Conservation (phyloP, 164 flowering plant species). For the Stephania japonica region DNA sequence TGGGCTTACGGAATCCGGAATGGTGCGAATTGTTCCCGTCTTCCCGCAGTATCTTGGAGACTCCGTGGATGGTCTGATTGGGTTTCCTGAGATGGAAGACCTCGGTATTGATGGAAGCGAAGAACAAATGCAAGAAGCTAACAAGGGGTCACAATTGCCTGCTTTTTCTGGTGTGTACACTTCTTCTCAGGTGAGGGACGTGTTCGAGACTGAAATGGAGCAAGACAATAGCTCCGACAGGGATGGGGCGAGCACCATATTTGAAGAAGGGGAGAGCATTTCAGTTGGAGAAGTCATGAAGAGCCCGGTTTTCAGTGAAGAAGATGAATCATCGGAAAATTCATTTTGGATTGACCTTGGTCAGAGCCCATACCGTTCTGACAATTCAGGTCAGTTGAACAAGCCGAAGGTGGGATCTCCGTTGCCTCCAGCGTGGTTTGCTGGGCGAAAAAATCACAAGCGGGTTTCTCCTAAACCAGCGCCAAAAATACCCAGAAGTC, state of each 20-base stretch:
- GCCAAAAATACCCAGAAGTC: conserved; percentile 19
- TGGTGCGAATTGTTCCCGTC: conserved; percentile 61
- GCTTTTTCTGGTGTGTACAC: conserved; percentile 72
- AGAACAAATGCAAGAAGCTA: conserved; percentile 33
- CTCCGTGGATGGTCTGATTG: conserved; percentile 50
- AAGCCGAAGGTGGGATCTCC: conserved; percentile 39
- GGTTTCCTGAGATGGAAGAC: conserved; percentile 35
- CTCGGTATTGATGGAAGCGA: conserved; percentile 25
- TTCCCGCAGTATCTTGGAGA: conserved; percentile 60
- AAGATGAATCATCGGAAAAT: conserved; percentile 60
- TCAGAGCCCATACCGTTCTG: conserved; percentile 56
- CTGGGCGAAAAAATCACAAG: conserved; percentile 33
- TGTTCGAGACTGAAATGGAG: conserved; percentile 59
- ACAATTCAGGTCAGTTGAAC: conserved; percentile 33
- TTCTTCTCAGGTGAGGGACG: conserved; percentile 61
- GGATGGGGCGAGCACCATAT: conserved; percentile 68
- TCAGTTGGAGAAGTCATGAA: conserved; percentile 67
- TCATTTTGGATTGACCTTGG: conserved; percentile 68
- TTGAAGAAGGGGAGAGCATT: conserved; percentile 58
- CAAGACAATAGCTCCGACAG: conserved; percentile 65
- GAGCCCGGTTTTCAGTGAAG: conserved; percentile 68
- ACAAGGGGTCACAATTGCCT: conserved; percentile 44
- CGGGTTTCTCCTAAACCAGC: conserved; percentile 35
- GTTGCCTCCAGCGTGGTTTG: conserved; percentile 51
- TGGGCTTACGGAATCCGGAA: conserved; percentile 57